phyloP scores from a whole-genome alignment of 140 eudicot genomes.

The Bidens hawaiensis region DNA sequence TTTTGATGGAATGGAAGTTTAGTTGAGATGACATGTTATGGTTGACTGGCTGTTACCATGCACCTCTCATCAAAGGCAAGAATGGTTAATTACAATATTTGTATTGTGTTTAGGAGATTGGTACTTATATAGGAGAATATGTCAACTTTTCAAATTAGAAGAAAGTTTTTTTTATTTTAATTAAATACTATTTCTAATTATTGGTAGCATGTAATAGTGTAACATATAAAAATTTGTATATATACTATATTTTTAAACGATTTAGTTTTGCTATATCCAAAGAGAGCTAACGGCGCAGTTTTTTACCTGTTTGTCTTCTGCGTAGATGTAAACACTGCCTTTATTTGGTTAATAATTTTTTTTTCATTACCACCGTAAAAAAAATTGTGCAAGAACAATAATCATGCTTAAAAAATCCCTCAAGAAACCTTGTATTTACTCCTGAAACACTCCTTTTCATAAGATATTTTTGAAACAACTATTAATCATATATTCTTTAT shows the following conservation, averaged over 20 bases:
- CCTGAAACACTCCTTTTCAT: neutral
- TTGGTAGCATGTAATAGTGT: neutral
- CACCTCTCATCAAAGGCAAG: neutral
- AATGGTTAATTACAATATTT: neutral
- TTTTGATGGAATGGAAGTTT: neutral
- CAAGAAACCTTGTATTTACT: neutral
- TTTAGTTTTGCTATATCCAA: too few relatives aligned
- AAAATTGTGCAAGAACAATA: too few relatives aligned
- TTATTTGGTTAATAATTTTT: too few relatives aligned
- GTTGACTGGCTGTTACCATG: too few relatives aligned
- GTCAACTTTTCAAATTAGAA: neutral
- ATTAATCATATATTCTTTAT: neutral
- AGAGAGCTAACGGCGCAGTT: too few relatives aligned
- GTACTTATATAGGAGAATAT: neutral
- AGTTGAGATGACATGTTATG: constrained; percentile 17
- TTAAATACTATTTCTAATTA: neutral
- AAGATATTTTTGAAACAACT: neutral
- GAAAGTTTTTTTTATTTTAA: neutral
- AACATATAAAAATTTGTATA: too few relatives aligned
- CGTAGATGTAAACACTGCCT: too few relatives aligned
- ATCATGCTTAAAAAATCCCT: neutral
- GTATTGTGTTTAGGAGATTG: constrained; percentile 4
- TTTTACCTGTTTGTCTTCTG: too few relatives aligned
- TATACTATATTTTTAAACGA: too few relatives aligned
- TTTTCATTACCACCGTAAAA: too few relatives aligned